A percentile compares a stretch with the other conserved stretches of the same genome.
These are phyloP conservation scores for Collybia sordida DNA, from an alignment of 768 basidiomycete genomes.

Conservation along the genomic window DNA sequence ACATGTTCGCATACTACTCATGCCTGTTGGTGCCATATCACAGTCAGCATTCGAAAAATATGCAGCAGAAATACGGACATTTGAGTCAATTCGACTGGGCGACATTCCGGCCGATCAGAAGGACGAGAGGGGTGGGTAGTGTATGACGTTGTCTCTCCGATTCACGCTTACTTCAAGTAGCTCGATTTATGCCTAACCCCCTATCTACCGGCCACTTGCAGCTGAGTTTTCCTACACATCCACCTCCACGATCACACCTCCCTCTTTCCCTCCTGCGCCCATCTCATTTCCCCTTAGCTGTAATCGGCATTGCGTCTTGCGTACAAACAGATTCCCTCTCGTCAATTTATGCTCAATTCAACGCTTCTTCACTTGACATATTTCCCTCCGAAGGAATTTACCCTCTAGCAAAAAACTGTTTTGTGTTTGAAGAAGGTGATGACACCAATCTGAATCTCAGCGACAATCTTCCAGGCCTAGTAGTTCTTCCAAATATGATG, in stretches of 20 bases:
- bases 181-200: constrained; percentile 79
- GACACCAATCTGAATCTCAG: constrained; percentile 55
- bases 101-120: constrained; percentile 82
- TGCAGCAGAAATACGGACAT: constrained; percentile 68
- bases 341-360: constrained; percentile 64
- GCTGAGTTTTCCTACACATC: constrained; percentile 75
- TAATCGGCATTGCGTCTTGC: constrained; percentile 83
- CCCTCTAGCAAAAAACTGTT: constrained; percentile 80
- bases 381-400: constrained; percentile 69
- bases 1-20: constrained; percentile 79
- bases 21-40: constrained; percentile 81
- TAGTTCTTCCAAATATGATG: constrained; percentile 82
- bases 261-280: constrained; percentile 72
- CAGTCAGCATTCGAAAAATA: constrained; percentile 71
- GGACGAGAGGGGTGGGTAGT: constrained; percentile 65
- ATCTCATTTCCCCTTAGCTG: constrained; percentile 82
- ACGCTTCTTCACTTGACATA: constrained; percentile 58
- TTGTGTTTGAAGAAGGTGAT: constrained; percentile 81
- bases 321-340: constrained; percentile 52
- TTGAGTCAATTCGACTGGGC: constrained; percentile 72
- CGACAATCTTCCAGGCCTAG: constrained; percentile 59
- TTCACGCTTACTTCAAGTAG: constrained; percentile 39
- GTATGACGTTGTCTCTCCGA: constrained; percentile 7
- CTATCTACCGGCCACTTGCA: constrained; percentile 81
- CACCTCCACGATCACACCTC: constrained; percentile 64